Evolutionary conservation across 148 eudicot genomes (phyloP).

Genomic region (Camellia lanceoleosa): DNA sequence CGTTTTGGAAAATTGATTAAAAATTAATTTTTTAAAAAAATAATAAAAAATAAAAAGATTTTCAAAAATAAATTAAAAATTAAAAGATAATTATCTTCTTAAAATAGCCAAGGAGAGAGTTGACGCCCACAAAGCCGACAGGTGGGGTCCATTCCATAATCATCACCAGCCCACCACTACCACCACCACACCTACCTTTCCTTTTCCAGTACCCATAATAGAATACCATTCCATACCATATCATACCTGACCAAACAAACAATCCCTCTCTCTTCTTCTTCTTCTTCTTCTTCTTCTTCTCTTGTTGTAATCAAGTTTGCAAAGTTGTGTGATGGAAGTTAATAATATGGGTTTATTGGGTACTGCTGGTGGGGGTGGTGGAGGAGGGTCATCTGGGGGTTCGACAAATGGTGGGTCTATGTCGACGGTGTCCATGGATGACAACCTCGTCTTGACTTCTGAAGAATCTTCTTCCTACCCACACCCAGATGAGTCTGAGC

Average conservation of each 20-base stretch:
- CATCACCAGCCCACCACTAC: conserved; percentile 36
- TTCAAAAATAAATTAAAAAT: too few relatives aligned
- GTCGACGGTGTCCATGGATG: conserved; percentile 51
- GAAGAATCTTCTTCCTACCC: conserved; percentile 58
- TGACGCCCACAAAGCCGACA: conserved; percentile 43
- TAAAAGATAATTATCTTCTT: too few relatives aligned
- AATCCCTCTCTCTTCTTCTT: neutral
- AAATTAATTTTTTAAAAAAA: too few relatives aligned
- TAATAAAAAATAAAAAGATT: too few relatives aligned
- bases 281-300: neutral
- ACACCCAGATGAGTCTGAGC: conserved; percentile 53
- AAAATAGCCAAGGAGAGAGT: conserved; percentile 18
- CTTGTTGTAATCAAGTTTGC: neutral
- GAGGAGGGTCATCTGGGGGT: conserved; percentile 16
- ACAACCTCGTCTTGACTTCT: conserved; percentile 27
- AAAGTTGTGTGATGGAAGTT: conserved; percentile 16
- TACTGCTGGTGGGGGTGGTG: conserved; percentile 27
- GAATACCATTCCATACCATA: neutral
- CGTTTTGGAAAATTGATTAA: too few relatives aligned
- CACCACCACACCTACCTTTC: conserved; percentile 20
- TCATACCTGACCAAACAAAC: neutral
- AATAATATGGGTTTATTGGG: conserved; percentile 14
- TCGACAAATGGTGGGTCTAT: conserved; percentile 38
- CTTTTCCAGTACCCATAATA: conserved; percentile 1
- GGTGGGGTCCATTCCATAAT: conserved; percentile 35